phyloP scores from a whole-genome alignment of 805 yeast genomes.

The Ogataea neopini region DNA sequence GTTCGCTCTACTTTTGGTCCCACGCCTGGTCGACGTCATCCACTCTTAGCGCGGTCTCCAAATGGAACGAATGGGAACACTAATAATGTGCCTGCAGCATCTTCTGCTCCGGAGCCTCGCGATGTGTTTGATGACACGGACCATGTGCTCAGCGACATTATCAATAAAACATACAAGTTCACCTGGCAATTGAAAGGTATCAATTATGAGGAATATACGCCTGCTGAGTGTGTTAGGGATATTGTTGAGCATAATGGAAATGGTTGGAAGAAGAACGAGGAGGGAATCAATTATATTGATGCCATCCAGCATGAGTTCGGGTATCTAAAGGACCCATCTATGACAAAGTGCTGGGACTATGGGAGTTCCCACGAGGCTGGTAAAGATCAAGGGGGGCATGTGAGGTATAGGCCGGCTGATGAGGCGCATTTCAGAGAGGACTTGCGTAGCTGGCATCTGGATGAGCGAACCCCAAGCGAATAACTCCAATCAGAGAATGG shows the following conservation, averaged over 20 bases:
- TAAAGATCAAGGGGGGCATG: neutral
- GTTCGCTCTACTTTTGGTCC: neutral
- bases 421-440: conserved; percentile 37
- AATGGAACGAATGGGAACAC: neutral
- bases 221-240: conserved; percentile 72
- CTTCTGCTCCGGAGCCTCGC: neutral
- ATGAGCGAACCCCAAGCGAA: no score
- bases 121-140: conserved; percentile 6
- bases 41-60: neutral
- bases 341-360: neutral
- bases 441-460: conserved; percentile 43
- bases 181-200: conserved; percentile 32
- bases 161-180: conserved; percentile 34
- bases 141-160: conserved; percentile 21
- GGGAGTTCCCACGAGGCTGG: neutral
- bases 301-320: conserved; percentile 27
- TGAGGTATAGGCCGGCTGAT: conserved; percentile 27
- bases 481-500: no score
- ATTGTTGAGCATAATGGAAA: conserved; percentile 65
- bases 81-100: neutral
- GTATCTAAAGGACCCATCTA: conserved; percentile 8
- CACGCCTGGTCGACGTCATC: neutral
- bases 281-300: conserved; percentile 44
- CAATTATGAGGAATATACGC: conserved; percentile 50
- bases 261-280: conserved; percentile 60